These are phyloP conservation scores for Penicillium soppii DNA, from an alignment of 495 filamentous ascomycete genomes.

Conservation along the genomic window DNA sequence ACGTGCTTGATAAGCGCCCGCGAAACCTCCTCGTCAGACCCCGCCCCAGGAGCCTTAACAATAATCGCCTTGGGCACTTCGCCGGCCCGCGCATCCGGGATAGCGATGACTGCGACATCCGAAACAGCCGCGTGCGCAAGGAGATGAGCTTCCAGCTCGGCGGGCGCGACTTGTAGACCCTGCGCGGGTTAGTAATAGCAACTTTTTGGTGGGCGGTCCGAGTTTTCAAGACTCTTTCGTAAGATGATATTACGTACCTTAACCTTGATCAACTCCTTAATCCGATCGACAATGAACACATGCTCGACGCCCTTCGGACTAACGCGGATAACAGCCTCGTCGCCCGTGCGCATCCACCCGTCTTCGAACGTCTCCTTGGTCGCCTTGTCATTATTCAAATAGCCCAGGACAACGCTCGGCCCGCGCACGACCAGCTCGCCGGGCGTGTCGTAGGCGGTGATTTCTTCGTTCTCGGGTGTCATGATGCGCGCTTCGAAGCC, in stretches of 20 bases:
- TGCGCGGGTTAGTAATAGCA: conserved; percentile 32
- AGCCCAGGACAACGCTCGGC: conserved; percentile 77
- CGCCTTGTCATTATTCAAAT: conserved; percentile 81
- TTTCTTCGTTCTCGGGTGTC: conserved; percentile 70
- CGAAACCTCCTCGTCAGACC: conserved; percentile 58
- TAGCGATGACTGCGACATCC: conserved; percentile 81
- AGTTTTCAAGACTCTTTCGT: neutral
- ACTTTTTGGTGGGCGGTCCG: too few species aligned
- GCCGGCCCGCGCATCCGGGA: conserved; percentile 71
- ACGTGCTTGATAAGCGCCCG: conserved; percentile 73
- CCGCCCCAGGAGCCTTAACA: conserved; percentile 64
- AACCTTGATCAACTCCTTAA: conserved; percentile 94
- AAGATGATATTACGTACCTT: conserved; percentile 55
- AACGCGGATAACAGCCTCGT: conserved; percentile 72
- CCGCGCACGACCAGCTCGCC: conserved; percentile 78
- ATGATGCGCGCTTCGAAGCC: conserved; percentile 68
- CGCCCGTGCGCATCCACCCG: conserved; percentile 82
- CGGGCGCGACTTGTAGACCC: conserved; percentile 89
- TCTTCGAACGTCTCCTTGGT: conserved; percentile 77
- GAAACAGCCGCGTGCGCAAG: conserved; percentile 77
- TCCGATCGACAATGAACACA: conserved; percentile 78
- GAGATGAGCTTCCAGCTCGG: conserved; percentile 86
- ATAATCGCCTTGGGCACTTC: conserved; percentile 89
- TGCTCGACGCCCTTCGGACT: conserved; percentile 69
- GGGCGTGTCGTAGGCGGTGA: conserved; percentile 71